Percentiles rank a stretch among this genome's conserved stretches.
phyloP scores from a whole-genome alignment of 352 stramenopile species.

The Globisporangium canariense region DNA sequence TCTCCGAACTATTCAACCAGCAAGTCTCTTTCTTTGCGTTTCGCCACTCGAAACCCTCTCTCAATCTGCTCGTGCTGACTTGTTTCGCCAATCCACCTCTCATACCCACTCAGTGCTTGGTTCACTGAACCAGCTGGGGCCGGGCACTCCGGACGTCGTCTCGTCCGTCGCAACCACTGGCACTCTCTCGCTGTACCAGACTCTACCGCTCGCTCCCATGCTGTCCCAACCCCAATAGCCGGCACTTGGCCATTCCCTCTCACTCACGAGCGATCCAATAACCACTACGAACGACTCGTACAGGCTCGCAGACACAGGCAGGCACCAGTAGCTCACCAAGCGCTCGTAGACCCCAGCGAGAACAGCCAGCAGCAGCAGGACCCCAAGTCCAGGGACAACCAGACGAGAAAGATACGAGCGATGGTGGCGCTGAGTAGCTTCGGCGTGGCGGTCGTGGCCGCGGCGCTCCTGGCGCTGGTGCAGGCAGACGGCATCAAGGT shows the following conservation, averaged over 20 bases:
- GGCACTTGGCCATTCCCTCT: background rate
- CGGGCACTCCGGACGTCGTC: background rate
- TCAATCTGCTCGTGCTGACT: background rate
- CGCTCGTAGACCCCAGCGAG: background rate
- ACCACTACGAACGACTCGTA: background rate
- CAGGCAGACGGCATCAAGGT: conserved; percentile 42
- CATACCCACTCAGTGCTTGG: conserved; percentile 2
- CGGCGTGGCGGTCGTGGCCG: conserved; percentile 10
- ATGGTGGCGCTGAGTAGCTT: conserved; percentile 7
- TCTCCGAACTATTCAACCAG: background rate
- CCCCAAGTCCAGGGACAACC: too few species aligned
- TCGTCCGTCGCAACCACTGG: background rate
- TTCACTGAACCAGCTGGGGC: conserved; percentile 5
- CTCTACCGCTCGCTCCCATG: background rate
- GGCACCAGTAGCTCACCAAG: background rate
- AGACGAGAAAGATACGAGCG: background rate
- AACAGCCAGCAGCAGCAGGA: background rate
- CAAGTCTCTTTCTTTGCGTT: background rate
- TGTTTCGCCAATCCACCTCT: background rate
- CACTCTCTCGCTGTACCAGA: background rate
- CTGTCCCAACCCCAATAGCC: background rate
- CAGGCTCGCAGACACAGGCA: background rate
- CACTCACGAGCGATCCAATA: background rate
- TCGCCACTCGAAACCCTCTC: conserved; percentile 7
- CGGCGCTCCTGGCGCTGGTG: conserved; percentile 7